A percentile compares a stretch with the other conserved stretches of the same genome.
phyloP scores from a whole-genome alignment of 257 asterid species.

The Echium plantagineum region DNA sequence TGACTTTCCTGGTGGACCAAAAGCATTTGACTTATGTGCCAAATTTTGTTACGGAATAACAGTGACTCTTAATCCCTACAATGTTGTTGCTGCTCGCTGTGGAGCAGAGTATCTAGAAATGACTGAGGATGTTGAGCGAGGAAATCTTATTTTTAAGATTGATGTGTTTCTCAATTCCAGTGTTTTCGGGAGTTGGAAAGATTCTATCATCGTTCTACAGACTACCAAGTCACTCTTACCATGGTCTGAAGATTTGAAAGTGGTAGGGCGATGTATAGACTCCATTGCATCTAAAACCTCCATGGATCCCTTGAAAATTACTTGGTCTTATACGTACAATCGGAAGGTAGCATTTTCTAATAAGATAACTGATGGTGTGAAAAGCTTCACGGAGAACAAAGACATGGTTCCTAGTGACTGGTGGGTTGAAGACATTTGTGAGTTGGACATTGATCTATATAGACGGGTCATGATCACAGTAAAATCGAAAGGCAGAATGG shows the following conservation, averaged over 20 bases:
- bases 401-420: constrained; percentile 69
- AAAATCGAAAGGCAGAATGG: constrained; percentile 76
- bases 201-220: constrained; percentile 77
- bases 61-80: constrained; percentile 77
- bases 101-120: constrained; percentile 89
- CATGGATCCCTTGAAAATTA: constrained; percentile 58
- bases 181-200: constrained; percentile 77
- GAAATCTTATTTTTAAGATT: constrained; percentile 66
- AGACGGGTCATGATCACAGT: constrained; percentile 69
- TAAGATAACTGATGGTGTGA: constrained; percentile 29
- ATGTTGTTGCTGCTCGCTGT: constrained; percentile 77
- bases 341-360: constrained; percentile 39
- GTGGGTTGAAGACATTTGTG: constrained; percentile 93
- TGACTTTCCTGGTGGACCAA: constrained; percentile 88
- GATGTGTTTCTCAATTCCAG: constrained; percentile 85
- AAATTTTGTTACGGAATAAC: constrained; percentile 86
- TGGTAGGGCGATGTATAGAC: constrained; percentile 68
- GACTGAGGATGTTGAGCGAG: constrained; percentile 71
- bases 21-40: constrained; percentile 80
- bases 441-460: constrained; percentile 64
- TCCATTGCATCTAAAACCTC: constrained; percentile 83
- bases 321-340: constrained; percentile 83
- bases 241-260: constrained; percentile 70
- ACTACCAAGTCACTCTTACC: constrained; percentile 64
- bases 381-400: constrained; percentile 27